Base-by-base conservation (phyloP, 305 asterid species). In the Striga hermonthica region DNA sequence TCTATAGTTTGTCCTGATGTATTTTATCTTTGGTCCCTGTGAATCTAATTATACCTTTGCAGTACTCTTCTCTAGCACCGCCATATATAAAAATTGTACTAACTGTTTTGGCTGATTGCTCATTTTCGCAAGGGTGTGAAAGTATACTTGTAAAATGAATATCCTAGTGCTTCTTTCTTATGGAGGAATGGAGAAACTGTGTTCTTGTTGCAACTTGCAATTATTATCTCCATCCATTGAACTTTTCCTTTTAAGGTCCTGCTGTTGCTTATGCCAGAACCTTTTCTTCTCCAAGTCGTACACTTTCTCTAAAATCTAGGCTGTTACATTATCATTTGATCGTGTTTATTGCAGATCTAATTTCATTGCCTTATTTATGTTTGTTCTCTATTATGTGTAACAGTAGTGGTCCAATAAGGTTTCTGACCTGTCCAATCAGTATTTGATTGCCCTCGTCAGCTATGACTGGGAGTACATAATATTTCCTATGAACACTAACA, bases 1-100 rank as follows among this genome's bases (percentile, higher is more conserved):
- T 56, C 39, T 22, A 55, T 28, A 6, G 11, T 34, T 78, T 72
- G 44, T 16, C 45, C 6, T 22, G 12, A 45, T 43, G 35, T 14
- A 54, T 2, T 22, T 22, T 14, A 48, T 48, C 22, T 7, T 7
- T 12, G 14, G 14, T 48, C 14, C 54, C 54, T 48, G 28, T 52
- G 57, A 16, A 35, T 16, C 22, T 52, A 1, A 14, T 48, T 48
- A 14, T 48, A n/a, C 16, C 14, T 11, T 48, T 12, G 54, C 14
- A 3, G 7, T 48, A 15, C 11, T 48, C 7, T 44, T 48, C 28
- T 12, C 7, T 5, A 48, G 54, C 16, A 4, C 14, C 14, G 9
- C 54, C 54, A 48, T 14, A 48, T 1, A n/a, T 1, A 4, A 8
- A 8, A 48, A 12, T 48, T 48, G 9, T 48, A 14, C 6, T 11